Evolutionary conservation across 2,329 filamentous ascomycete genomes (phyloP), one percentile per base, ranked within the genome.

Genomic region (Aplosporella prunicola): DNA sequence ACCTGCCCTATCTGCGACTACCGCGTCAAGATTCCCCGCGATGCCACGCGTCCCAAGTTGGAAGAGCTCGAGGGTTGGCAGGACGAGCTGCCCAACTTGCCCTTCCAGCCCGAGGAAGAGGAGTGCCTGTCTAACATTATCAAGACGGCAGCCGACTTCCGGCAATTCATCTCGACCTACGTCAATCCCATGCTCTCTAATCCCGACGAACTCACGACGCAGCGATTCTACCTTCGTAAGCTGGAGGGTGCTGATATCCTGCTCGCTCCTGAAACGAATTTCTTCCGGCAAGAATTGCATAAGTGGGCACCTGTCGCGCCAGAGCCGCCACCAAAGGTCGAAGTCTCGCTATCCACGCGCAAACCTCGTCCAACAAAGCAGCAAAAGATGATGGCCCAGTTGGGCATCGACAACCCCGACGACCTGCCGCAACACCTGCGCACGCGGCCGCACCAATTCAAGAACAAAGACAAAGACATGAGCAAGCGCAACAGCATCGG

Each of bases 1-100:
- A 96, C 89, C 1, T 98, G 91, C 52, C 91, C 91, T 0, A 93
- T 98, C 44, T 98, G 91, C 57, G 91, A 98, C 58, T 95, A 88
- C 78, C 81, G 91, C 13, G 83, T 95, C 55, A 93, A 89, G 64
- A 96, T 98, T 36, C 91, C 91, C 17, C 84, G 91, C 30, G 91
- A 98, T 67, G 91, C 91, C 16, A 87, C 91, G 15, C 81, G 91
- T 18, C 91, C 91, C 0, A 96, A 95, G 61, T 69, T 98, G 1
- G 91, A 98, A 57, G 88, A 96, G 49, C 68, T 98, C 11, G 71
- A 83, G 42, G 65, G 72, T 2, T 91, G 93, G 77, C 79, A 87
- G 42, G 82, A 88, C 7, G 89, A 96, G 57, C 80, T 96, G 33
- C 65, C 74, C 1, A 64, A 58, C 25, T 68, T 95, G 3, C 91